These are phyloP conservation scores for Trichoderma harzianum DNA, from an alignment of 2,329 filamentous ascomycete genomes.

Conservation along the genomic window DNA sequence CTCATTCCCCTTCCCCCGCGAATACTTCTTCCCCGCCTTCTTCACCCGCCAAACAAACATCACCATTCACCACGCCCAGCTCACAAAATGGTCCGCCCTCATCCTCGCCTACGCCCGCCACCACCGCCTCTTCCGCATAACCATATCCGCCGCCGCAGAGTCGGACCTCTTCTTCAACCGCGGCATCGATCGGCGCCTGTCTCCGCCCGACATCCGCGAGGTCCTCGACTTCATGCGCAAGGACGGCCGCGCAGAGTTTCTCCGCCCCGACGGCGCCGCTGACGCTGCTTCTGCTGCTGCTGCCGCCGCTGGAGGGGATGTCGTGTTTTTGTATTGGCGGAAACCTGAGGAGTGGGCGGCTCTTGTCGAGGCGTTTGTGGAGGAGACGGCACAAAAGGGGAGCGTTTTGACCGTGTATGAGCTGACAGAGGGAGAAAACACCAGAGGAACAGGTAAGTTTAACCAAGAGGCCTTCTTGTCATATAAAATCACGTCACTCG, in stretches of 20 bases:
- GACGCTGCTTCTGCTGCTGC: slow-evolving; percentile 13
- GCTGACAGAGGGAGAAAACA: slow-evolving; percentile 80
- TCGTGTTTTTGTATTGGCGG: slow-evolving; percentile 78
- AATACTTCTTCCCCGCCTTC: slow-evolving; percentile 79
- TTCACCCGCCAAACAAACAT: slow-evolving; percentile 77
- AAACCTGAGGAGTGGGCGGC: slow-evolving; percentile 88
- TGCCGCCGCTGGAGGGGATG: slow-evolving; percentile 32
- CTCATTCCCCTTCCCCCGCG: slow-evolving; percentile 55
- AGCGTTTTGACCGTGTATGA: slow-evolving; percentile 91
- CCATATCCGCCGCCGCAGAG: slow-evolving; percentile 56
- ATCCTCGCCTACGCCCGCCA: slow-evolving; percentile 80
- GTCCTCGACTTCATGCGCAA: slow-evolving; percentile 58
- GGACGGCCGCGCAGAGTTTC: slow-evolving; percentile 65
- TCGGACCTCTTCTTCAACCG: slow-evolving; percentile 57
- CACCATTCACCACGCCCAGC: slow-evolving; percentile 69
- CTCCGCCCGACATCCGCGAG: slow-evolving; percentile 51
- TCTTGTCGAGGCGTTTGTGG: slow-evolving; percentile 74
- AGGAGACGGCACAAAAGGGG: slow-evolving; percentile 84
- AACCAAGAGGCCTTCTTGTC: not conserved
- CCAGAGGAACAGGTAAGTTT: slow-evolving; percentile 60
- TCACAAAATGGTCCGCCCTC: slow-evolving; percentile 80
- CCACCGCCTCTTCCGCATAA: slow-evolving; percentile 72
- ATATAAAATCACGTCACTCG: no score
- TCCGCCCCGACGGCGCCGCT: slow-evolving; percentile 37
- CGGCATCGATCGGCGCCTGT: slow-evolving; percentile 49